Base-by-base conservation (phyloP, 352 stramenopile species). In the Phytophthora pluvialis region DNA sequence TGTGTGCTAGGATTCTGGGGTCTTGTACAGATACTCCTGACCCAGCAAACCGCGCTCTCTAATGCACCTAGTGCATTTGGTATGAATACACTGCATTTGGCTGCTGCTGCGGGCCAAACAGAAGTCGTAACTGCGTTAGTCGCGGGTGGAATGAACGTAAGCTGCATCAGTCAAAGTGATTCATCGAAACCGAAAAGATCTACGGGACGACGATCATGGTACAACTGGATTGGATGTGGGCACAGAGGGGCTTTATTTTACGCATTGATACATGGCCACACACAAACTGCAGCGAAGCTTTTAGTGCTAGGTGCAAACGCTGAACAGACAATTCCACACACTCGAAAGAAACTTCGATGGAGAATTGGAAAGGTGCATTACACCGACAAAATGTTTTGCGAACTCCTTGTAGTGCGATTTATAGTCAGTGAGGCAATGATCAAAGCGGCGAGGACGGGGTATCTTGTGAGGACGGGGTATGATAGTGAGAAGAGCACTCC, bases 111-210 rank as follows among this genome's bases (percentile, higher is more conserved):
- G 8, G 81, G 81, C 0, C 56, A 88, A 63, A 82, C 79, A 0
- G 60, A 60, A 2, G 36, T 82, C 6, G 70, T 86, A 16, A 76
- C 65, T 40, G 68, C 68, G 6, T 70, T 90, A 25, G 57, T 80
- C 18, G 70, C 79, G 15, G 75, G 75, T 5, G 79, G 81, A 18
- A 85, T 86, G 69, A 80, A 89, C 39, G 75, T 88, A 4, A 90
- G 88, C 33, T 90, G 32, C n/a, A 38, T 61, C 21, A 28, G 33
- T 21, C 44, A 33, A 54, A 36, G 31, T 35, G 46, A 56, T 10
- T 64, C 59, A 10, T 21, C 16, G 5, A 64, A 60, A 16, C 45
- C 58, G 12, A 68, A 57, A 29, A 40, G n/a, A 48, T 5, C 11
- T 12, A 29, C 28, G 6, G 28, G 8, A 1, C 58, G 49, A 1